Evolutionary conservation across 2,329 filamentous ascomycete species (phyloP).

Genomic region (Phyllosticta citriasiana): DNA sequence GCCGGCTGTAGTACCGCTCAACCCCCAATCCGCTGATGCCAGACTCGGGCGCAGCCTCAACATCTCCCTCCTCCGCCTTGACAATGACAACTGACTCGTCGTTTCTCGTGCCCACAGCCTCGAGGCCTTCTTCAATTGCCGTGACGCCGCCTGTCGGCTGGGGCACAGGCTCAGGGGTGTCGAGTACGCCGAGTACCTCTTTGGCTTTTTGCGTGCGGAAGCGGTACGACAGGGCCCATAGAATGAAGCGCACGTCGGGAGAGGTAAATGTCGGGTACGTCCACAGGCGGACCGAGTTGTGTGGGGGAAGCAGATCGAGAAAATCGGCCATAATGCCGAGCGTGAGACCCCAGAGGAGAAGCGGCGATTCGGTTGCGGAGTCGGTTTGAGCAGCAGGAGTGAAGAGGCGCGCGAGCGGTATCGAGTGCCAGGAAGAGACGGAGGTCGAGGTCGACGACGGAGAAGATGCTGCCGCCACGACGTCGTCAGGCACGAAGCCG

Average conservation of each 20-base stretch:
- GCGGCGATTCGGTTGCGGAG: conserved; percentile 32
- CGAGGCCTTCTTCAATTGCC: conserved; percentile 18
- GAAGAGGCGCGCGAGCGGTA: conserved; percentile 12
- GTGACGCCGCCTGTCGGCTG: not conserved
- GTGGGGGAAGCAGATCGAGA: conserved; percentile 55
- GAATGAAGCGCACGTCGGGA: conserved; percentile 48
- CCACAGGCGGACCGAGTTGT: conserved; percentile 53
- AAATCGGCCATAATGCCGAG: conserved; percentile 59
- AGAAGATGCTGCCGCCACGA: conserved; percentile 7
- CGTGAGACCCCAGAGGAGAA: conserved; percentile 60
- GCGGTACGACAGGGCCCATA: conserved; percentile 50
- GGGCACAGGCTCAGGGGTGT: not conserved
- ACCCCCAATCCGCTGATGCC: conserved; percentile 37
- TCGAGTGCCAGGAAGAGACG: conserved; percentile 11
- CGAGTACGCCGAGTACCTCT: conserved; percentile 11
- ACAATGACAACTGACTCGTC: conserved; percentile 16
- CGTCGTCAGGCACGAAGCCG: conserved; percentile 35
- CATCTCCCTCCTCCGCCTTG: not conserved
- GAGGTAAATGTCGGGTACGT: conserved; percentile 59
- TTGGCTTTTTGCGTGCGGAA: conserved; percentile 34
- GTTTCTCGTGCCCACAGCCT: conserved; percentile 16
- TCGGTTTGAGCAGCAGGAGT: conserved; percentile 25
- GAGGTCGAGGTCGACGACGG: not conserved
- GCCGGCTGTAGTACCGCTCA: conserved; percentile 27
- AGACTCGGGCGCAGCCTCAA: conserved; percentile 23